These are phyloP conservation scores for Trichosporon sp. DNA, from an alignment of 1,284 basidiomycete species.

Conservation along the genomic window DNA sequence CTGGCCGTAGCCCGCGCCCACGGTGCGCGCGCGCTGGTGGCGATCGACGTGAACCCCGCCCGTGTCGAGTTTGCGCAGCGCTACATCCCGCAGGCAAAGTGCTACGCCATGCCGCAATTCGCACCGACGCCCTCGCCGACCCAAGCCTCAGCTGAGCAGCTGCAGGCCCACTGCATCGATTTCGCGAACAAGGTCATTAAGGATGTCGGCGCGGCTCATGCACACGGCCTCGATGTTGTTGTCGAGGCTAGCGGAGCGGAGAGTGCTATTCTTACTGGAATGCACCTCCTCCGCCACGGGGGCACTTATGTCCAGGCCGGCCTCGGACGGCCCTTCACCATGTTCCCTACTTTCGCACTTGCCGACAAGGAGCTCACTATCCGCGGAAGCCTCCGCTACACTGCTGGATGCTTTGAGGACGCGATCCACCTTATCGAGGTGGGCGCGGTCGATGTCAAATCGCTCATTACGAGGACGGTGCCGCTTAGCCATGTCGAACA, in stretches of 20 bases:
- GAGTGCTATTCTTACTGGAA: slow-evolving; percentile 56
- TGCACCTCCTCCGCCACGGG: slow-evolving; percentile 59
- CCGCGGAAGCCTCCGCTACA: slow-evolving; percentile 48
- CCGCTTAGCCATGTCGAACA: slow-evolving; percentile 45
- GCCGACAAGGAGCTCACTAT: slow-evolving; percentile 64
- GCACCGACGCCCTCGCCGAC: neutral
- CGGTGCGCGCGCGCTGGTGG: slow-evolving; percentile 69
- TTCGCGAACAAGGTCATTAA: neutral
- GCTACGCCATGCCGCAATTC: neutral
- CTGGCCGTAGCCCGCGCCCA: slow-evolving; percentile 86
- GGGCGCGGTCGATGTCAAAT: slow-evolving; percentile 52
- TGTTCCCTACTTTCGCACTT: slow-evolving; percentile 27
- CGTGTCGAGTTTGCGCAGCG: slow-evolving; percentile 77
- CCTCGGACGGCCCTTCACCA: slow-evolving; percentile 20
- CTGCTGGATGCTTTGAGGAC: slow-evolving; percentile 36
- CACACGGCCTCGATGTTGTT: slow-evolving; percentile 54
- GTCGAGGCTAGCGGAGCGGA: slow-evolving; percentile 56
- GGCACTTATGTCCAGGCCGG: slow-evolving; percentile 30
- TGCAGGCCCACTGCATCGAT: neutral
- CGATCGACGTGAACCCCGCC: slow-evolving; percentile 53
- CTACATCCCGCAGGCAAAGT: slow-evolving; percentile 59
- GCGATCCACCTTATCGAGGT: slow-evolving; percentile 53
- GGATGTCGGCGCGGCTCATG: slow-evolving; percentile 52
- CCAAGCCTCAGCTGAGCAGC: neutral
- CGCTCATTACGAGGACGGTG: slow-evolving; percentile 55